Conservation (phyloP, 2,329 filamentous ascomycete species). For the Chaetothyriales sp. region DNA sequence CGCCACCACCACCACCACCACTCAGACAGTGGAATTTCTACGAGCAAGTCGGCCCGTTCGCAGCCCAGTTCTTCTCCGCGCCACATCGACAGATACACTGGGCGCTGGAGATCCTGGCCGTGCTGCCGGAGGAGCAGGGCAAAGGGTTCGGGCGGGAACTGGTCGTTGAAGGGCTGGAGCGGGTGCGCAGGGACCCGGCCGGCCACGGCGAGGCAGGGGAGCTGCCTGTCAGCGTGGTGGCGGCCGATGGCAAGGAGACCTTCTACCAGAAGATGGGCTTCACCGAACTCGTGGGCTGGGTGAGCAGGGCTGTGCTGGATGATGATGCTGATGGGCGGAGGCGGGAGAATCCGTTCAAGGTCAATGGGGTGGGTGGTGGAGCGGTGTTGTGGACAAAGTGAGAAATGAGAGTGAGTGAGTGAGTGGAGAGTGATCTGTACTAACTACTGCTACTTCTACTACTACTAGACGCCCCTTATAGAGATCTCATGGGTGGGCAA, state of each 20-base stretch:
- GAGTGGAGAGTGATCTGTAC: no score
- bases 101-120: constrained; percentile 6
- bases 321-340: constrained; percentile 1
- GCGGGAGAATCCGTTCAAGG: constrained; percentile 4
- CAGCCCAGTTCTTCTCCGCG: constrained; percentile 1
- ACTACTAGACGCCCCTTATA: no score
- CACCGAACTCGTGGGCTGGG: constrained; percentile 6
- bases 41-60: constrained; percentile 2
- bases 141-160: constrained; percentile 7
- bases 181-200: constrained; percentile 2
- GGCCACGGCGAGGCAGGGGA: no score
- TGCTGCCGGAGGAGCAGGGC: constrained; percentile 7
- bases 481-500: no score
- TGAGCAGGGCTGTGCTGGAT: not conserved
- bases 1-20: not conserved
- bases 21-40: constrained; percentile 6
- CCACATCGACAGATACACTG: constrained; percentile 7
- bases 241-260: constrained; percentile 5
- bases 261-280: constrained; percentile 10
- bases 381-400: constrained; percentile 8
- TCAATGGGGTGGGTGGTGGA: constrained; percentile 3
- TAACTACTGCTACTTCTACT: no score
- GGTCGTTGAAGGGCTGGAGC: constrained; percentile 2
- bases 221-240: constrained; percentile 5
- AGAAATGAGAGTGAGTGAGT: no score